phyloP scores from a whole-genome alignment of 495 filamentous ascomycete genomes.

The Rhizodiscina lignyota region DNA sequence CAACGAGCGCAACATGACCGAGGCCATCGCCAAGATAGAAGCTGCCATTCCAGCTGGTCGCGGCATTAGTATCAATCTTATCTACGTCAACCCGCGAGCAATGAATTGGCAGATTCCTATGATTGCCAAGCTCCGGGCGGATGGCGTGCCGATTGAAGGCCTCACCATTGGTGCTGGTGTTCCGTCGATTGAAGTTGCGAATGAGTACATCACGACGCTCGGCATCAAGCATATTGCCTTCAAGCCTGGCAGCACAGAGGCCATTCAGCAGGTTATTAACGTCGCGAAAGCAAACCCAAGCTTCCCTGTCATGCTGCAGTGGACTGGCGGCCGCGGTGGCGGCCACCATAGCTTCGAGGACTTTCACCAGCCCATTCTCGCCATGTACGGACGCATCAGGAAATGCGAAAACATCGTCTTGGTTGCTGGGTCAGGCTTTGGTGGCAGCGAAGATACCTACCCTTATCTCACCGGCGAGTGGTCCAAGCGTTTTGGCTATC shows the following conservation, averaged over 20 bases:
- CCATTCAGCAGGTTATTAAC: slow-evolving; percentile 79
- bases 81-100: slow-evolving; percentile 89
- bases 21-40: slow-evolving; percentile 79
- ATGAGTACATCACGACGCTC: slow-evolving; percentile 88
- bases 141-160: slow-evolving; percentile 87
- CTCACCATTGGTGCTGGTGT: slow-evolving; percentile 90
- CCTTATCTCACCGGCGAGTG: slow-evolving; percentile 81
- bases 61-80: slow-evolving; percentile 85
- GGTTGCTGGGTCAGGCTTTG: slow-evolving; percentile 83
- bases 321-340: slow-evolving; percentile 88
- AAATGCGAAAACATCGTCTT: slow-evolving; percentile 73
- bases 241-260: slow-evolving; percentile 83
- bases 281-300: slow-evolving; percentile 80
- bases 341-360: slow-evolving; percentile 93
- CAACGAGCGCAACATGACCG: slow-evolving; percentile 76
- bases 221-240: slow-evolving; percentile 89
- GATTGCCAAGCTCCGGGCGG: slow-evolving; percentile 63
- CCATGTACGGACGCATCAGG: slow-evolving; percentile 75
- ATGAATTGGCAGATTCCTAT: slow-evolving; percentile 98
- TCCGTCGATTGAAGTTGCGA: slow-evolving; percentile 81
- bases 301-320: slow-evolving; percentile 83
- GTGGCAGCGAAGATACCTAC: slow-evolving; percentile 80
- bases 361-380: slow-evolving; percentile 84
- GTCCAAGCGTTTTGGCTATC: slow-evolving; percentile 72
- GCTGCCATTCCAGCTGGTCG: slow-evolving; percentile 74